Conservation (phyloP, 495 filamentous ascomycete species). For the Lasiosphaeris hirsuta region DNA sequence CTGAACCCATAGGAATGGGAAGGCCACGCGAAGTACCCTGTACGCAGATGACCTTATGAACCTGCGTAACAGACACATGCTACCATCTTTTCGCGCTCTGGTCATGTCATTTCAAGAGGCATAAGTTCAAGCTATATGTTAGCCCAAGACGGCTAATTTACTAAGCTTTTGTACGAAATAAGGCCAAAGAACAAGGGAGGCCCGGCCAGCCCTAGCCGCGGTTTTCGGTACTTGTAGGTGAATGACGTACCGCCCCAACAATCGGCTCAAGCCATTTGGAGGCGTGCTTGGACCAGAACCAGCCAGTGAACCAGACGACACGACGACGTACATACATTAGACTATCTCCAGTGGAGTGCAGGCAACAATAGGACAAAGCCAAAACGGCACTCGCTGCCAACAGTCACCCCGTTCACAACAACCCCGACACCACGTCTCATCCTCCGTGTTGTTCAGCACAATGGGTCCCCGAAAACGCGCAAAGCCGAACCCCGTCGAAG, state of each 20-base stretch:
- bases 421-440: neutral
- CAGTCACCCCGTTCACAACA: neutral
- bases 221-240: neutral
- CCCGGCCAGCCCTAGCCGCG: slow-evolving; percentile 1
- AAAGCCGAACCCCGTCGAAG: slow-evolving; percentile 54
- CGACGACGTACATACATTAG: neutral
- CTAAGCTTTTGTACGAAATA: neutral
- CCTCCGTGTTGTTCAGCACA: slow-evolving; percentile 3
- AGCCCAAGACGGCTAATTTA: too few species aligned
- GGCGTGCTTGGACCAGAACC: neutral
- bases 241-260: slow-evolving; percentile 12
- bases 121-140: too few species aligned
- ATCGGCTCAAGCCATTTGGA: slow-evolving; percentile 6
- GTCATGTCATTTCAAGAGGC: too few species aligned
- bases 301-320: neutral
- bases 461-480: slow-evolving; percentile 64
- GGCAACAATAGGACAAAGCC: slow-evolving; percentile 2
- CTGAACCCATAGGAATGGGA: too few species aligned
- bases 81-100: too few species aligned
- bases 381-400: neutral
- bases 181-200: neutral
- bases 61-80: too few species aligned
- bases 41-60: too few species aligned
- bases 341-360: neutral
- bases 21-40: too few species aligned